Evolutionary conservation across 2,329 filamentous ascomycete species (phyloP), one percentile per base, ranked within the genome.

Genomic region (Aspergillus brunneoviolaceus): DNA sequence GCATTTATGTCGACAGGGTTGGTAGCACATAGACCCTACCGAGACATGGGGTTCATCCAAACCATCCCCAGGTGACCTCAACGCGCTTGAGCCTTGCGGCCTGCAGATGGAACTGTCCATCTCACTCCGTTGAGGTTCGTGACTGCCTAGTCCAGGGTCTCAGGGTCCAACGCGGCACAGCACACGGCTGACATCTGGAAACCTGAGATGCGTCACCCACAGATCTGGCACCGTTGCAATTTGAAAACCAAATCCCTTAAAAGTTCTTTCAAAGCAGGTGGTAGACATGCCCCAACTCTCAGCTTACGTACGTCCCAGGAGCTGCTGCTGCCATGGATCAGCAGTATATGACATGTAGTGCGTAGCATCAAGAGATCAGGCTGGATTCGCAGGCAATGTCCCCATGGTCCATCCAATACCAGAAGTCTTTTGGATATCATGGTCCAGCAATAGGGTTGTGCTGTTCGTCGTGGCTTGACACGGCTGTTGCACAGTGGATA

Each of bases 111-210:
- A 55, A 55, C 52, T 48, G n/a, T 47, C 16, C 39, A 29, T 27
- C 14, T 10, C 52, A 12, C 31, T 11, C 33, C 10, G 27, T 10
- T 35, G 11, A 35, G 14, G 42, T 29, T 55, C 39, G 23, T 48
- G 39, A 16, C 16, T 19, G 27, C 45, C n/a, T 55, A 55, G 53
- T 19, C 11, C 53, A 48, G 53, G 42, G 53, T 49, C 53, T 55
- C 53, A 55, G 53, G 53, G 53, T 55, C 42, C 42, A 33, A 25
- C n/a, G 19, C 42, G 45, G 52, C 35, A 19, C 39, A 45, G 52
- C 23, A 45, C 39, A 45, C 39, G 39, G 16, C 39, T 19, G 33
- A 6, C 33, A 16, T 2, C 14, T 35, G 33, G 11, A 16, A 35
- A 16, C 14, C 5, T 35, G 33, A 11, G 33, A 35, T 16, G 33